Evolutionary conservation across 345 rosid species (phyloP), one percentile per base, ranked within the genome.

Genomic region (Boechera retrofracta): DNA sequence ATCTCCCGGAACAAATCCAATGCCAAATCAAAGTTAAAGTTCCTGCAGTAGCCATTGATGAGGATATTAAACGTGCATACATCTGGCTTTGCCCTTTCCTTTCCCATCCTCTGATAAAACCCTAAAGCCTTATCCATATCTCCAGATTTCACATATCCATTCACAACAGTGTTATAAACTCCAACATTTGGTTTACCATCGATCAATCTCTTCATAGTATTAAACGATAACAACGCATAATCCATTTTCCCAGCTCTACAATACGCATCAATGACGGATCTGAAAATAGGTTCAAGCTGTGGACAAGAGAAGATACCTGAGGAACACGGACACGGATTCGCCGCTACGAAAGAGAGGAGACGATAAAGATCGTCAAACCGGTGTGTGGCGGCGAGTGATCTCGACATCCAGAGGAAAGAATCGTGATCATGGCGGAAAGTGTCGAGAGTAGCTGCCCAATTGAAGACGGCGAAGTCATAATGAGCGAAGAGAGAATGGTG

Each of bases 251-350:
- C 81, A 60, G 87, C 87, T 71, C 83, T 85, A 67, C 91, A 85
- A 59, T 75, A 80, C 3, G 93, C 84, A 62, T 83, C 89, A 18
- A 90, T 69, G 42, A 85, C 82, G 70, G 85, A 80, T 3, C 73
- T 82, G 66, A 87, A 91, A 55, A 90, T 83, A 32, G 89, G 80
- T 58, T 91, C 96, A 28, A 85, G 82, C 52, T 85, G 66, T 5
- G 93, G 90, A 71, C 98, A 94, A 67, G 93, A 90, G 85, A 94
- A 94, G 80, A 91, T 94, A 67, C 96, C 96, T 52, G 87, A 87
- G 12, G 94, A 84, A 38, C 98, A 94, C 0, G 97, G 97, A 62
- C 96, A 94, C 4, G 90, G 93, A 49, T 82, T 89, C 0, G 97
- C 64, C 0, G 87, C 80, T 26, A 91, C 67, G 71, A 87, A 91